Evolutionary conservation across 1,284 basidiomycete genomes (phyloP).

Genomic region (Polyporus tsugae): DNA sequence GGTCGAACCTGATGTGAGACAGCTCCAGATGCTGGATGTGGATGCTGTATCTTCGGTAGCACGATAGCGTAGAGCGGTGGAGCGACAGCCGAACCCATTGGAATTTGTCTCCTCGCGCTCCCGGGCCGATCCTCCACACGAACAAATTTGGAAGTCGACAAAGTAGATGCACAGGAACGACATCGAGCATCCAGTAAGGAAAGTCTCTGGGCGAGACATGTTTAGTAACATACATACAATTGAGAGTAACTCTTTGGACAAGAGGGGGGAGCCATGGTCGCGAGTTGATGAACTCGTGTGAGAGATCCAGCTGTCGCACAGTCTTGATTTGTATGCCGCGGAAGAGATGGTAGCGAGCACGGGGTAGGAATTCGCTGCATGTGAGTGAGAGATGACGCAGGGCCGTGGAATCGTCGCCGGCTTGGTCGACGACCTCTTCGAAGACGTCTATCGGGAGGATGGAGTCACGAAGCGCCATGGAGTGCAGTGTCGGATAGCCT

Average conservation of each 20-base stretch:
- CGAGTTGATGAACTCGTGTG: neutral
- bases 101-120: neutral
- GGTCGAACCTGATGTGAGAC: neutral
- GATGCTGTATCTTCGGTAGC: neutral
- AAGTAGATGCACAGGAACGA: neutral
- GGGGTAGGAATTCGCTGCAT: neutral
- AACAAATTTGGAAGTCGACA: neutral
- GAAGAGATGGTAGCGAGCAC: neutral
- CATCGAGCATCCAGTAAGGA: neutral
- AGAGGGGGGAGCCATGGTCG: neutral
- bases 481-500: too few relatives aligned
- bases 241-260: neutral
- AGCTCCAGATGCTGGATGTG: neutral
- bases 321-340: neutral
- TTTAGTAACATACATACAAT: too few relatives aligned
- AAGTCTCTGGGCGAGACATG: too few relatives aligned
- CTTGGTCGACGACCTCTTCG: neutral
- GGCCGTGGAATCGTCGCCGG: neutral
- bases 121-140: neutral
- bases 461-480: neutral
- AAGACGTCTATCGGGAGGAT: neutral
- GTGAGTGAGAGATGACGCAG: neutral
- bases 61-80: constrained; percentile 3
- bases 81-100: neutral
- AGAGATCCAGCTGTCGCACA: neutral